Evolutionary conservation across 2,329 filamentous ascomycete genomes (phyloP).

Genomic region (Calonectria ilicicola): DNA sequence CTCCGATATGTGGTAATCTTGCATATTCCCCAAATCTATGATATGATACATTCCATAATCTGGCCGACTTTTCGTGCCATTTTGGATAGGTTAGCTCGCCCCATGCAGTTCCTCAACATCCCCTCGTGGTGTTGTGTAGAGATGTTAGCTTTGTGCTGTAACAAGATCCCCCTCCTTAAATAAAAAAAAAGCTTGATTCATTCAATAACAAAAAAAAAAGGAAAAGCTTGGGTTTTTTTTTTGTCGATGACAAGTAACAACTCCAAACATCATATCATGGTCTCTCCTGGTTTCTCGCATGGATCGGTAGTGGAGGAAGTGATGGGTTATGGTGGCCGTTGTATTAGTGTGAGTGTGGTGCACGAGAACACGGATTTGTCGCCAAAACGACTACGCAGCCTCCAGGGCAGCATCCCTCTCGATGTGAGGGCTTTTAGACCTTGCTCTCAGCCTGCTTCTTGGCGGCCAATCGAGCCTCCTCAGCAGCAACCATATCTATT

Average conservation of each 20-base stretch:
- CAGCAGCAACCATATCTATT: slow-evolving; percentile 83
- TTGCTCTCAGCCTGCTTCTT: slow-evolving; percentile 47
- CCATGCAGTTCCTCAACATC: neutral
- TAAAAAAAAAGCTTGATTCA: neutral
- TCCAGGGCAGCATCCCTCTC: neutral
- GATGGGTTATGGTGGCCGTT: neutral
- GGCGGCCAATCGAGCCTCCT: slow-evolving; percentile 71
- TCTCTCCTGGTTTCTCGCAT: neutral
- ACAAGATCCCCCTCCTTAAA: neutral
- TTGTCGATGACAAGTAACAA: neutral
- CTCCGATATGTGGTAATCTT: slow-evolving; percentile 8
- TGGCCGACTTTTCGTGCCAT: slow-evolving; percentile 1
- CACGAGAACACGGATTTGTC: neutral
- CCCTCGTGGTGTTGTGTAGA: neutral
- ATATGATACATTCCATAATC: slow-evolving; percentile 21
- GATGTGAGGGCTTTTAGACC: slow-evolving; percentile 24
- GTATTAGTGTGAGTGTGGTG: neutral
- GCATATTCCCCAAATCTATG: slow-evolving; percentile 18
- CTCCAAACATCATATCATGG: slow-evolving; percentile 1
- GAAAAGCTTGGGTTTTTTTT: neutral
- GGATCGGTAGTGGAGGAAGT: neutral
- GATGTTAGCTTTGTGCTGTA: neutral
- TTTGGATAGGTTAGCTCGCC: slow-evolving; percentile 3
- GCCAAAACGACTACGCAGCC: neutral
- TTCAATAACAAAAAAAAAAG: neutral